These are phyloP conservation scores for Fusarium irregulare DNA, from an alignment of 2,329 filamentous ascomycete genomes.

Conservation along the genomic window DNA sequence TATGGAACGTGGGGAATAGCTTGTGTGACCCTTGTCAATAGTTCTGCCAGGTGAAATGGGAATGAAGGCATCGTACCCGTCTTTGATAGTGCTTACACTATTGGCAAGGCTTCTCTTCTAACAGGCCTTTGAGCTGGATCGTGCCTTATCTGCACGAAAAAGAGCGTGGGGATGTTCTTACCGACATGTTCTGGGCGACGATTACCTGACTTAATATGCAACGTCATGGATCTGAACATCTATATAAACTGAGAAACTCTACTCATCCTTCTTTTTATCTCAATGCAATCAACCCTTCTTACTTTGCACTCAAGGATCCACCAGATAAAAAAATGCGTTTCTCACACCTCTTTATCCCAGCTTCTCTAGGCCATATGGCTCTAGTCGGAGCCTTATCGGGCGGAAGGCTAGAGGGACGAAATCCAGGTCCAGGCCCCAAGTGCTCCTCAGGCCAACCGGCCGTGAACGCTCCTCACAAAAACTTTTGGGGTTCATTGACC, in stretches of 20 bases:
- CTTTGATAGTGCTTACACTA: neutral
- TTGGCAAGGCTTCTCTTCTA: neutral
- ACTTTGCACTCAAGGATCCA: neutral
- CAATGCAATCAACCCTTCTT: neutral
- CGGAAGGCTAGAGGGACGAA: neutral
- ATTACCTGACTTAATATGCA: neutral
- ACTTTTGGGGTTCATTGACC: constrained; percentile 7
- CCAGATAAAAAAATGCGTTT: neutral
- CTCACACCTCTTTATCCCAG: neutral
- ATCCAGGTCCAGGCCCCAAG: neutral
- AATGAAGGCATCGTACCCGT: neutral
- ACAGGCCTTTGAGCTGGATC: neutral
- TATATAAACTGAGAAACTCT: neutral
- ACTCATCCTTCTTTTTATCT: neutral
- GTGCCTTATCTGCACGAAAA: neutral
- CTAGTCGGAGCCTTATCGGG: neutral
- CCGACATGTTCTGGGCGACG: too few relatives aligned
- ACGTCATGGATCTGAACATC: neutral
- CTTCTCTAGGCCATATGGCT: neutral
- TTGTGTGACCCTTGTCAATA: neutral
- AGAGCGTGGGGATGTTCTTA: neutral
- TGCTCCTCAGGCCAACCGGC: neutral
- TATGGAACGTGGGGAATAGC: neutral
- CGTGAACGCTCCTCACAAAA: neutral
- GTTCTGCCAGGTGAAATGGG: neutral